Evolutionary conservation across 805 yeast species (phyloP).

Genomic region (Wickerhamiella spandovensis): DNA sequence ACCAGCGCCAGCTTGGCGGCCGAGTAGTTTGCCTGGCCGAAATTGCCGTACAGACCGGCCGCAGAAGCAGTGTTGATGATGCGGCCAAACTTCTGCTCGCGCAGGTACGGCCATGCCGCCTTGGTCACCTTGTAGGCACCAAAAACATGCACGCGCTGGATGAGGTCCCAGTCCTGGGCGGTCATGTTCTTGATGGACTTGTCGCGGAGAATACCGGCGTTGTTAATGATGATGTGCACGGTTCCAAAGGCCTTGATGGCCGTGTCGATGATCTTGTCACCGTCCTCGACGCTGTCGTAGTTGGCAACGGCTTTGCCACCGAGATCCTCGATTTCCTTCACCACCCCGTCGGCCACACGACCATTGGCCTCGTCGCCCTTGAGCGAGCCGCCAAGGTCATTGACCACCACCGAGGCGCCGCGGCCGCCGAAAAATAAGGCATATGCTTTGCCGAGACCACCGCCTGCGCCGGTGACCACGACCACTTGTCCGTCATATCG

Average conservation of each 20-base stretch:
- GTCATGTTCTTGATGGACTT: conserved; percentile 76
- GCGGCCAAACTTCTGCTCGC: conserved; percentile 76
- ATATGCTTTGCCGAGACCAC: conserved; percentile 84
- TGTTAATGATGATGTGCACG: conserved; percentile 78
- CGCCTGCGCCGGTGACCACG: conserved; percentile 93
- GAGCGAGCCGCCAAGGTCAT: conserved; percentile 80
- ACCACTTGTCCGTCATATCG: conserved; percentile 75
- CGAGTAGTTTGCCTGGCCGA: conserved; percentile 92
- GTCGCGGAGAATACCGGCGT: conserved; percentile 91
- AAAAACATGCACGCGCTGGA: conserved; percentile 74
- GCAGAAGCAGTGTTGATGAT: conserved; percentile 91
- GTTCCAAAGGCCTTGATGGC: conserved; percentile 81
- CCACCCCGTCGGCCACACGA: conserved; percentile 80
- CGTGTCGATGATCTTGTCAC: conserved; percentile 71
- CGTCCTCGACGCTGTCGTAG: conserved; percentile 79
- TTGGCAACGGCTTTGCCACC: conserved; percentile 91
- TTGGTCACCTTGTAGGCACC: conserved; percentile 77
- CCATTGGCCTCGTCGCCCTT: conserved; percentile 50
- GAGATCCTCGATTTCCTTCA: conserved; percentile 56
- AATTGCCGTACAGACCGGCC: conserved; percentile 92
- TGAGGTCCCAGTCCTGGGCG: conserved; percentile 63
- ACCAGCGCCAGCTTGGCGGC: conserved; percentile 85
- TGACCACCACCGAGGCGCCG: conserved; percentile 92
- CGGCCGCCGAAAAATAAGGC: conserved; percentile 77
- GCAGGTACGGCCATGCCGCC: conserved; percentile 88